Conservation (phyloP, 2,329 filamentous ascomycete species). For the Allantophomopsis cytisporea region DNA sequence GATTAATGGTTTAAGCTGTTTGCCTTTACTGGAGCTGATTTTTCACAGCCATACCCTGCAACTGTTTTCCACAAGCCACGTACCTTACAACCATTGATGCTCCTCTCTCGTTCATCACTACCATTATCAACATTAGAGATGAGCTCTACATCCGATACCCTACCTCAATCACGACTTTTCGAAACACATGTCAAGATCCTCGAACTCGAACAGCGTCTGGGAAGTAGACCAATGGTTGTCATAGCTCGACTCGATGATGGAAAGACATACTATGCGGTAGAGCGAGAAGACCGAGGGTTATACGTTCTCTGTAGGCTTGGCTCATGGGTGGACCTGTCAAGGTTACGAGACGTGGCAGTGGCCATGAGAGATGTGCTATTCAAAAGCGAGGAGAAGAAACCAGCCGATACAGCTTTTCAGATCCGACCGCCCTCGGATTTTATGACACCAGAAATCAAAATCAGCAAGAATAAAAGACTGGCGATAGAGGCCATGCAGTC, state of each 20-base stretch:
- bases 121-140: slow-evolving; percentile 49
- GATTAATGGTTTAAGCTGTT: slow-evolving; percentile 1
- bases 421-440: not conserved
- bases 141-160: slow-evolving; percentile 30
- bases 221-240: slow-evolving; percentile 38
- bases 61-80: slow-evolving; percentile 37
- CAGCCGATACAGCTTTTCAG: not conserved
- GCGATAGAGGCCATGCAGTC: slow-evolving; percentile 52
- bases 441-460: slow-evolving; percentile 9
- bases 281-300: slow-evolving; percentile 44
- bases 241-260: slow-evolving; percentile 45
- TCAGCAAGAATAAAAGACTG: slow-evolving; percentile 35
- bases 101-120: slow-evolving; percentile 46
- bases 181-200: slow-evolving; percentile 49
- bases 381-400: slow-evolving; percentile 12
- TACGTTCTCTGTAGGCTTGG: slow-evolving; percentile 60
- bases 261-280: slow-evolving; percentile 45
- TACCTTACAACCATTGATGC: slow-evolving; percentile 43
- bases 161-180: slow-evolving; percentile 40
- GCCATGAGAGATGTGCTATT: slow-evolving; percentile 22
- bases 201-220: slow-evolving; percentile 47
- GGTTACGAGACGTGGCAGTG: slow-evolving; percentile 35
- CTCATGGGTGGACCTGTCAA: slow-evolving; percentile 46
- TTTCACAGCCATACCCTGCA: slow-evolving; percentile 37
- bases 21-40: slow-evolving; percentile 8